phyloP scores from a whole-genome alignment of 768 basidiomycete species.

The Pleurotus eryngii region DNA sequence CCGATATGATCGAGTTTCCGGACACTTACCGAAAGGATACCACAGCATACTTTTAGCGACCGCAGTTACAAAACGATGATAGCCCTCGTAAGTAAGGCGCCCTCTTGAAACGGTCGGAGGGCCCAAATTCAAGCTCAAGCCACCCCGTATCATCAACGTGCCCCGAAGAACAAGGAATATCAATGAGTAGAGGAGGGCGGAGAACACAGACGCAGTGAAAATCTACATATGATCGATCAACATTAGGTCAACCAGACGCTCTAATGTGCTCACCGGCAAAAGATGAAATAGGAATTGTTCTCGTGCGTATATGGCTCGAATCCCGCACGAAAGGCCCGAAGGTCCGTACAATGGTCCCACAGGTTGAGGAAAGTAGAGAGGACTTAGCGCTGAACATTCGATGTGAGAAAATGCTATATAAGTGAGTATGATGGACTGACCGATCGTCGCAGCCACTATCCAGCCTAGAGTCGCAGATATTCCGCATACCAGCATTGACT shows the following conservation, averaged over 20 bases:
- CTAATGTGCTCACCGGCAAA: slow-evolving; percentile 47
- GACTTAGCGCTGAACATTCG: slow-evolving; percentile 27
- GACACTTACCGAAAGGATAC: slow-evolving; percentile 32
- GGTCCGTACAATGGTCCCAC: slow-evolving; percentile 48
- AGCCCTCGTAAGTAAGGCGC: slow-evolving; percentile 37
- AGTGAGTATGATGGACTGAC: slow-evolving; percentile 30
- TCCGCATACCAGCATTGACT: slow-evolving; percentile 45
- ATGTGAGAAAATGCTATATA: not conserved
- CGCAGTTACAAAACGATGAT: slow-evolving; percentile 58
- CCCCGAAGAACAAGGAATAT: slow-evolving; percentile 62
- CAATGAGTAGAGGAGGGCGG: slow-evolving; percentile 54
- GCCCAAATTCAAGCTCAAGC: slow-evolving; percentile 48
- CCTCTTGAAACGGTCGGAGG: slow-evolving; percentile 42
- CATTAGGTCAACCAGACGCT: not conserved
- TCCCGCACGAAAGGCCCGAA: slow-evolving; percentile 49
- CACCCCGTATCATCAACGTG: slow-evolving; percentile 46
- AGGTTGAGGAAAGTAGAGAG: slow-evolving; percentile 26
- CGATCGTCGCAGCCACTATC: slow-evolving; percentile 42
- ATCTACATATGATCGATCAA: slow-evolving; percentile 36
- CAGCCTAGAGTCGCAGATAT: slow-evolving; percentile 50
- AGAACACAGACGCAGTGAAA: slow-evolving; percentile 52
- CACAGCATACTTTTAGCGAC: slow-evolving; percentile 70
- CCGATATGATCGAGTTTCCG: not conserved
- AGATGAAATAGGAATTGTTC: slow-evolving; percentile 52
- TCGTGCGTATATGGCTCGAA: slow-evolving; percentile 38